phyloP scores from a whole-genome alignment of 768 basidiomycete species.

The Phylloporus sp. region DNA sequence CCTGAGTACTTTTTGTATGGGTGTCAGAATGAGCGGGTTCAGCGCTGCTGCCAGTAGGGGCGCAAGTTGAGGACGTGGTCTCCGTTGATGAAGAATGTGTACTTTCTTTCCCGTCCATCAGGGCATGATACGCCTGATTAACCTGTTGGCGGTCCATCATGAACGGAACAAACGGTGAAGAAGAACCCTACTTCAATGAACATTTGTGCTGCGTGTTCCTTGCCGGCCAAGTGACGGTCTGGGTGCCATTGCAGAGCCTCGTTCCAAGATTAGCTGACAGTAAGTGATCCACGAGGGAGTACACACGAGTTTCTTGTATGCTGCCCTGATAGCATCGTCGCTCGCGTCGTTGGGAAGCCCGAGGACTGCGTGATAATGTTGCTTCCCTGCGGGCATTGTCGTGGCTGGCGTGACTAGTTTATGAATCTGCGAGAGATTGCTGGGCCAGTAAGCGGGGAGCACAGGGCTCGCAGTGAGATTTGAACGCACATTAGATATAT shows the following conservation, averaged over 20 bases:
- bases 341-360: constrained; percentile 42
- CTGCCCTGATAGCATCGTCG: constrained; percentile 49
- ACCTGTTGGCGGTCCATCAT: constrained; percentile 32
- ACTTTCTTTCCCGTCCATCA: constrained; percentile 41
- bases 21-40: constrained; percentile 21
- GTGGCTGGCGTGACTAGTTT: constrained; percentile 8
- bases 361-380: constrained; percentile 38
- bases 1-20: constrained; percentile 20
- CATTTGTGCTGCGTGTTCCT: constrained; percentile 47
- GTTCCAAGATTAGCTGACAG: constrained; percentile 12
- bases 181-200: constrained; percentile 50
- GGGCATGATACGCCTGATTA: constrained; percentile 50
- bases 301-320: constrained; percentile 59
- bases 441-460: constrained; percentile 8
- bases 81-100: constrained; percentile 26
- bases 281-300: constrained; percentile 19
- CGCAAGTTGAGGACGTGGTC: constrained; percentile 22
- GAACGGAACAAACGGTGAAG: background rate
- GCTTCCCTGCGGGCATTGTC: constrained; percentile 28
- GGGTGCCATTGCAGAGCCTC: constrained; percentile 66
- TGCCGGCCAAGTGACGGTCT: constrained; percentile 51
- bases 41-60: constrained; percentile 15
- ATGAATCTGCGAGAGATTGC: constrained; percentile 9
- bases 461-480: constrained; percentile 3
- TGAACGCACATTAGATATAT: constrained; percentile 23